phyloP scores from a whole-genome alignment of 495 filamentous ascomycete species.

The Astrothelium macrocarpum region DNA sequence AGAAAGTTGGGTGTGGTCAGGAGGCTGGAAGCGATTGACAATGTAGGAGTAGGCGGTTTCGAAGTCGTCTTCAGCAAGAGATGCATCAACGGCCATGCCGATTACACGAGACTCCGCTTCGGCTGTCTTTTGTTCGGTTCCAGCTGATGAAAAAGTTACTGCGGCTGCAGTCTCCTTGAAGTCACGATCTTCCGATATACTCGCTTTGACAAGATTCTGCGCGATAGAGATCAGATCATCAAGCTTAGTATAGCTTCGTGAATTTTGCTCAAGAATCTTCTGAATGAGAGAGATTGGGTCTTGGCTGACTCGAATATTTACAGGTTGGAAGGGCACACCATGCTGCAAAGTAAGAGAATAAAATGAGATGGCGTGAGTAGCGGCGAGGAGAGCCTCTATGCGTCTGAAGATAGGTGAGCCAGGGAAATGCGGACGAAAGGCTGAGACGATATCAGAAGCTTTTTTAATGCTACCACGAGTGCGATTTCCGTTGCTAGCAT shows the following conservation, averaged over 20 bases:
- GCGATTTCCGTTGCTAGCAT: conserved; percentile 80
- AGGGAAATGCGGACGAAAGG: conserved; percentile 57
- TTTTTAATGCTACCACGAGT: conserved; percentile 74
- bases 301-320: conserved; percentile 73
- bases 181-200: conserved; percentile 34
- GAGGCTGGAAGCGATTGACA: conserved; percentile 48
- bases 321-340: conserved; percentile 84
- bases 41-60: conserved; percentile 96
- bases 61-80: conserved; percentile 80
- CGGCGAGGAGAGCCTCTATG: conserved; percentile 61
- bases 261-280: conserved; percentile 82
- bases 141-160: conserved; percentile 1
- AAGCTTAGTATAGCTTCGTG: conserved; percentile 72
- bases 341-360: conserved; percentile 86
- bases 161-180: conserved; percentile 21
- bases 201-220: conserved; percentile 63
- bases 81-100: conserved; percentile 81
- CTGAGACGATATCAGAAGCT: conserved; percentile 67
- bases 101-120: conserved; percentile 58
- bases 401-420: conserved; percentile 46
- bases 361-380: conserved; percentile 78
- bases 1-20: conserved; percentile 5
- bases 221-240: conserved; percentile 77
- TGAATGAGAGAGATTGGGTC: conserved; percentile 78
- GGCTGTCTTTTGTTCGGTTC: conserved; percentile 24